Evolutionary conservation across 139 green algal species (phyloP).

Genomic region (Pleodorina starrii): DNA sequence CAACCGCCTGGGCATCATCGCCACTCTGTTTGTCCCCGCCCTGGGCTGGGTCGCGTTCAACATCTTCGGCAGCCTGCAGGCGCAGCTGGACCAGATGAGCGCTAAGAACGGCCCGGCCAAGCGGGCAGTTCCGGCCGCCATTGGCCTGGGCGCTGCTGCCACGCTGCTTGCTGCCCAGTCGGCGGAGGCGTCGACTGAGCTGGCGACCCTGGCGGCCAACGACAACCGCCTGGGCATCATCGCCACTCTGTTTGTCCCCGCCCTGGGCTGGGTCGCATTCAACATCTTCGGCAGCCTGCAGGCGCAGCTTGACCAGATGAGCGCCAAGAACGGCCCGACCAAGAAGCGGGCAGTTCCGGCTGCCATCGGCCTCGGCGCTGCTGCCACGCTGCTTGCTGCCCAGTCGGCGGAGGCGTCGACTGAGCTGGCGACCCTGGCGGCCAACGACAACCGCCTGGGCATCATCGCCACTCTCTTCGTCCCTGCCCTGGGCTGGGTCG

Average conservation of each 20-base stretch:
- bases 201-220: constrained; percentile 75
- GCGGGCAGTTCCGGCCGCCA: constrained; percentile 29
- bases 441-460: constrained; percentile 65
- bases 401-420: constrained; percentile 56
- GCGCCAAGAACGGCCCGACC: not conserved
- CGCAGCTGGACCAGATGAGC: constrained; percentile 45
- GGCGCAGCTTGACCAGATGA: constrained; percentile 80
- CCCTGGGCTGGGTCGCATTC: constrained; percentile 82
- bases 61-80: constrained; percentile 69
- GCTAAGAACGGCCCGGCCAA: not conserved
- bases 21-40: constrained; percentile 63
- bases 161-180: constrained; percentile 66
- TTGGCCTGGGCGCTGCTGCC: constrained; percentile 64
- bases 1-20: constrained; percentile 68
- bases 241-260: constrained; percentile 72
- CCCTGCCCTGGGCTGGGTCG: constrained; percentile 80
- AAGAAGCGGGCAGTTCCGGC: constrained; percentile 19
- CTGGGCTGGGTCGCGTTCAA: constrained; percentile 87
- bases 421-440: constrained; percentile 80
- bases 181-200: constrained; percentile 64
- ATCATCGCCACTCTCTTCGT: constrained; percentile 70
- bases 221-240: constrained; percentile 68
- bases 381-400: constrained; percentile 64
- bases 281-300: constrained; percentile 77
- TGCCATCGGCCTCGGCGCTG: constrained; percentile 61